These are phyloP conservation scores for Pythium grandisporangium DNA, from an alignment of 352 stramenopile species.

Conservation along the genomic window DNA sequence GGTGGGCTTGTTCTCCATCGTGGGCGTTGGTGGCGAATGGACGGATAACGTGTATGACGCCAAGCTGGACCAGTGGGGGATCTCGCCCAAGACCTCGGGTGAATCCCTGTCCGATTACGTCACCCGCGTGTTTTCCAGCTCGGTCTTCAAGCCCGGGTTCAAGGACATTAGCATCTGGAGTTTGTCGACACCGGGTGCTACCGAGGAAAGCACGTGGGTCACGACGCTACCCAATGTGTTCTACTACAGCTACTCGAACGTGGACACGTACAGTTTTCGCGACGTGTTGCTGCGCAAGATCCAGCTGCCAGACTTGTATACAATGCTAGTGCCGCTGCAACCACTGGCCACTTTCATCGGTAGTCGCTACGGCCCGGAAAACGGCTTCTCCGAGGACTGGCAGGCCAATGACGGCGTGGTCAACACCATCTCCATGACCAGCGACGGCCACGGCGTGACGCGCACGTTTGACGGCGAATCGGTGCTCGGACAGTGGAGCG, in stretches of 20 bases:
- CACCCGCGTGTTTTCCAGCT: slow-evolving; percentile 23
- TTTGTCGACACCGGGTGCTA: slow-evolving; percentile 15
- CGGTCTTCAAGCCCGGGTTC: slow-evolving; percentile 21
- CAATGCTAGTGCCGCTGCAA: slow-evolving; percentile 15
- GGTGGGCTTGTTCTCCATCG: slow-evolving; percentile 19
- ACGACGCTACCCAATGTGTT: slow-evolving; percentile 20
- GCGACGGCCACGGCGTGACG: slow-evolving; percentile 15
- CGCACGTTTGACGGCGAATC: slow-evolving; percentile 20
- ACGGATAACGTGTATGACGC: slow-evolving; percentile 28
- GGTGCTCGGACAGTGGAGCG: slow-evolving; percentile 37
- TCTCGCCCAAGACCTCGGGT: slow-evolving; percentile 12
- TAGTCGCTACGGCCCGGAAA: slow-evolving; percentile 15
- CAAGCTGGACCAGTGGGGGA: slow-evolving; percentile 48
- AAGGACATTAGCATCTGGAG: slow-evolving; percentile 18
- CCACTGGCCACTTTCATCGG: slow-evolving; percentile 11
- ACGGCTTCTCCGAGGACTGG: slow-evolving; percentile 16
- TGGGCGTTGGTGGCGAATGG: slow-evolving; percentile 18
- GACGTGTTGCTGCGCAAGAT: slow-evolving; percentile 16
- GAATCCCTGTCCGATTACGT: slow-evolving; percentile 26
- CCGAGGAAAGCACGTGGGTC: slow-evolving; percentile 26
- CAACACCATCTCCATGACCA: slow-evolving; percentile 32
- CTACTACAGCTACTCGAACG: slow-evolving; percentile 23
- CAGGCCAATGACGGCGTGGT: slow-evolving; percentile 25
- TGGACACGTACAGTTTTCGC: slow-evolving; percentile 11
- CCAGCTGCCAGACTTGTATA: slow-evolving; percentile 12